phyloP scores from a whole-genome alignment of 495 filamentous ascomycete genomes.

The Pyronema omphalodes region DNA sequence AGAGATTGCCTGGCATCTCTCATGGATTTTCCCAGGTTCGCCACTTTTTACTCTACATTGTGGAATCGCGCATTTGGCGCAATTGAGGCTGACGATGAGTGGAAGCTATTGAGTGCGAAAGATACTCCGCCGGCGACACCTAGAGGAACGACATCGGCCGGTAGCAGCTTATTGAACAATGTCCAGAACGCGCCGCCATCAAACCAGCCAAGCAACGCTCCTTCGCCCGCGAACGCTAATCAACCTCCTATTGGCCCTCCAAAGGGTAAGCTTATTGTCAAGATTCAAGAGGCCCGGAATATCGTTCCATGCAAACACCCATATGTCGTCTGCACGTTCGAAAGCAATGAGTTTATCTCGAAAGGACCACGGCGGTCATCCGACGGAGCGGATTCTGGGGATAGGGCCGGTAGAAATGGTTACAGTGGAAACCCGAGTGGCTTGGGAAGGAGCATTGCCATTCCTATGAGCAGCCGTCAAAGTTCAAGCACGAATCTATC shows the following conservation, averaged over 20 bases:
- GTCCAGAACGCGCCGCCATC: conserved; percentile 9
- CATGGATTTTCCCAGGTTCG: conserved; percentile 25
- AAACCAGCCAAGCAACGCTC: conserved; percentile 8
- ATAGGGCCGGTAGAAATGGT: conserved; percentile 7
- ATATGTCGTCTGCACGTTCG: conserved; percentile 92
- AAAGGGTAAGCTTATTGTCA: conserved; percentile 78
- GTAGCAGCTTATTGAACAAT: conserved; percentile 14
- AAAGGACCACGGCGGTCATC: conserved; percentile 43
- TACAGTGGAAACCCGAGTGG: not conserved
- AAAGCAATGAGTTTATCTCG: conserved; percentile 89
- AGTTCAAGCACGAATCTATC: conserved; percentile 76
- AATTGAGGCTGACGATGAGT: conserved; percentile 4
- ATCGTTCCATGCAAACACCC: conserved; percentile 67
- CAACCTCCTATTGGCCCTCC: conserved; percentile 45
- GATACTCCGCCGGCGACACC: conserved; percentile 23
- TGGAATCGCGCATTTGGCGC: not conserved
- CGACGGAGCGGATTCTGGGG: conserved; percentile 6
- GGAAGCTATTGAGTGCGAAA: conserved; percentile 15
- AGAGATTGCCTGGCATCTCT: conserved; percentile 22
- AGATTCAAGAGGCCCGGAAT: conserved; percentile 66
- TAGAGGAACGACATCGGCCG: conserved; percentile 21
- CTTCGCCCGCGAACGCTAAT: conserved; percentile 5
- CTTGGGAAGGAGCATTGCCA: conserved; percentile 47
- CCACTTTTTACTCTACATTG: conserved; percentile 1
- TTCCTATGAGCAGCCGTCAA: conserved; percentile 87